These are phyloP conservation scores for Picochlorum sp. DNA, from an alignment of 139 green algal genomes.

Conservation along the genomic window DNA sequence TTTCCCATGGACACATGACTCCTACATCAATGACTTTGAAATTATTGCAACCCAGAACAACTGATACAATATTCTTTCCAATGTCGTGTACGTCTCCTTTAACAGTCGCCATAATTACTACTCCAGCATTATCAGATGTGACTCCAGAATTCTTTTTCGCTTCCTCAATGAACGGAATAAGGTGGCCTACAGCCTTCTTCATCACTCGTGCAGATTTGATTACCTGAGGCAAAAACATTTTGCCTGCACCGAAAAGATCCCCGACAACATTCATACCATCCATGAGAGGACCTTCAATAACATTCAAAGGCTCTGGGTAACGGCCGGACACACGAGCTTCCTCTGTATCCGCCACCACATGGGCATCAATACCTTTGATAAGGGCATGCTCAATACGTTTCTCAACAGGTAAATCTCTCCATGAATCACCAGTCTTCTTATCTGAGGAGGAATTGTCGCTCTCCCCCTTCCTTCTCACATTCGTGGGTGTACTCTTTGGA, in stretches of 20 bases:
- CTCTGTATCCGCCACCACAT: conserved; percentile 85
- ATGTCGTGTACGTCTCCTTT: conserved; percentile 99
- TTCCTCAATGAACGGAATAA: conserved; percentile 98
- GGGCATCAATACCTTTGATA: conserved; percentile 96
- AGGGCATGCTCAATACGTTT: conserved; percentile 89
- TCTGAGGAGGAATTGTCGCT: not conserved
- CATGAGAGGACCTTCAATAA: conserved; percentile 98
- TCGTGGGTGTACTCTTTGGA: conserved; percentile 86
- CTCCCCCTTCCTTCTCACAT: conserved; percentile 58
- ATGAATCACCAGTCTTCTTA: conserved; percentile 35
- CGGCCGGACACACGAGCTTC: conserved; percentile 60
- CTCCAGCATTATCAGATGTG: conserved; percentile 62
- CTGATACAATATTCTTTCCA: conserved; percentile 98
- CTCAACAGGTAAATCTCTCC: conserved; percentile 70
- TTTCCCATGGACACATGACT: conserved; percentile 94
- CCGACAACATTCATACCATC: conserved; percentile 99
- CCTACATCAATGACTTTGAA: conserved; percentile 97
- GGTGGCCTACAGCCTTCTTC: conserved; percentile 95
- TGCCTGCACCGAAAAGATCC: conserved; percentile 95
- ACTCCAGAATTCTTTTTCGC: conserved; percentile 71
- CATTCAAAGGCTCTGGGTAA: conserved; percentile 76
- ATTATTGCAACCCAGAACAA: conserved; percentile 99
- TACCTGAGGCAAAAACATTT: conserved; percentile 98
- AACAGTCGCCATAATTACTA: conserved; percentile 95
- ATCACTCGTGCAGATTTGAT: conserved; percentile 99